Base-by-base conservation (phyloP, 208 protist species). In the Wallacemonas sp. region DNA sequence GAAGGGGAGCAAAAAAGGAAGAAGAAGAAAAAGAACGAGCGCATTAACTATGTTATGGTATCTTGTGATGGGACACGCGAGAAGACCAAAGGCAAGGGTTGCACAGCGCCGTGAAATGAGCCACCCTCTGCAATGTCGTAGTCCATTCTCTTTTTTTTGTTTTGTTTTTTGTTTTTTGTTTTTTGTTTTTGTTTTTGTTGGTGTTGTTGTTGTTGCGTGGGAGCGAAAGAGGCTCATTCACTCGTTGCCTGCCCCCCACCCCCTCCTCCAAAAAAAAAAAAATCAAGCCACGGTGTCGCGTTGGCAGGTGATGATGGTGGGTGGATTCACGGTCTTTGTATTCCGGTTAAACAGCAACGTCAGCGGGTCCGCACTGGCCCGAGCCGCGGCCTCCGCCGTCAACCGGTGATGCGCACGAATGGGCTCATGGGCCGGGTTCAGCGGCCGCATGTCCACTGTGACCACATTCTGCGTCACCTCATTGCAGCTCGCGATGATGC, bases 401-500 rank as follows among this genome's bases (percentile, higher is more conserved):
- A 7, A 7, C 14, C 10, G 0, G 0, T 41, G 36, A 41, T 7
- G 36, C 36, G 36, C 0, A 14, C 42, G 18, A 22, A 22, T 22
- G 10, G 18, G 11, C 42, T 48, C 42, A 22, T 22, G 42, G 0
- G 10, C 5, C 7, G 42, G n/a, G 7, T 25, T 23, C 20, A 76
- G 48, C 20, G 28, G 42, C 3, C 87, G 78, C 46, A 87, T 29
- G 57, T 93, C 87, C 20, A 89, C 61, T 18, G 84, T 89, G 25
- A 91, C 68, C 59, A 93, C 39, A 14, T 61, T 61, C 25, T 54
- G 76, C 11, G 65, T 65, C 29, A 83, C 59, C 2, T 18, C 36
- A 71, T 94, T 94, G 72, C 77, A 92, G 0, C 67, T 66, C 1
- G 86, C 89, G 16, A 94, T 55, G 18, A 94, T 36, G 1, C 46